Evolutionary conservation across 176 grass and related monocot genomes (phyloP).

Genomic region (Dactylis glomerata): DNA sequence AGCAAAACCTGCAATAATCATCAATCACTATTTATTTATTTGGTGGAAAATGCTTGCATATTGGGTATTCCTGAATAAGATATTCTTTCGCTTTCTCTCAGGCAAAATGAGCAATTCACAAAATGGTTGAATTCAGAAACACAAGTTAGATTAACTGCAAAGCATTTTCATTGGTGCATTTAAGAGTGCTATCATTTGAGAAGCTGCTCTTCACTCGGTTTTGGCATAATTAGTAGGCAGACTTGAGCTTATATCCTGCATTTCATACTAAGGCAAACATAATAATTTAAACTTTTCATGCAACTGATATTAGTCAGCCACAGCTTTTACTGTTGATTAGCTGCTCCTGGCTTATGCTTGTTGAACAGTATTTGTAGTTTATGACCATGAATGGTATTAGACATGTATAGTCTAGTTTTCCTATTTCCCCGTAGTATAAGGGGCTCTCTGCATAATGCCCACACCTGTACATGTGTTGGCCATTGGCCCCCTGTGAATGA

Average conservation of each 20-base stretch:
- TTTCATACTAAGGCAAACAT: neutral
- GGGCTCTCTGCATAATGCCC: no score
- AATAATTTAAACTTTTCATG: neutral
- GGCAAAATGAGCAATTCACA: neutral
- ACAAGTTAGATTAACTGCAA: neutral
- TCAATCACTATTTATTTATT: neutral
- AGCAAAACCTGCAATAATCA: conserved; percentile 74
- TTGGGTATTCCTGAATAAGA: neutral
- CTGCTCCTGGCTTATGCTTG: neutral
- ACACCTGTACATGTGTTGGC: no score
- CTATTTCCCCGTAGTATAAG: no score
- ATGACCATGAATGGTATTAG: neutral
- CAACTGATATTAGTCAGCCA: conserved; percentile 6
- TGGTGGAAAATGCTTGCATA: neutral
- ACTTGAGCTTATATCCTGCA: neutral
- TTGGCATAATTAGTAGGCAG: neutral
- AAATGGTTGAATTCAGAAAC: neutral
- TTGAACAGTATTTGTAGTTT: conserved; percentile 1
- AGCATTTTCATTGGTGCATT: neutral
- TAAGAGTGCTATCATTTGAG: neutral
- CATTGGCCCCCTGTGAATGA: no score
- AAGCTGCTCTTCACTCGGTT: neutral
- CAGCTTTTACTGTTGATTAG: neutral
- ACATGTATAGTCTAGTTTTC: no score
- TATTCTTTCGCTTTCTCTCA: neutral